A percentile compares a stretch with the other conserved stretches of the same genome.
Conservation (phyloP, 2,329 filamentous ascomycete species). For the Fusarium pseudograminearum region DNA sequence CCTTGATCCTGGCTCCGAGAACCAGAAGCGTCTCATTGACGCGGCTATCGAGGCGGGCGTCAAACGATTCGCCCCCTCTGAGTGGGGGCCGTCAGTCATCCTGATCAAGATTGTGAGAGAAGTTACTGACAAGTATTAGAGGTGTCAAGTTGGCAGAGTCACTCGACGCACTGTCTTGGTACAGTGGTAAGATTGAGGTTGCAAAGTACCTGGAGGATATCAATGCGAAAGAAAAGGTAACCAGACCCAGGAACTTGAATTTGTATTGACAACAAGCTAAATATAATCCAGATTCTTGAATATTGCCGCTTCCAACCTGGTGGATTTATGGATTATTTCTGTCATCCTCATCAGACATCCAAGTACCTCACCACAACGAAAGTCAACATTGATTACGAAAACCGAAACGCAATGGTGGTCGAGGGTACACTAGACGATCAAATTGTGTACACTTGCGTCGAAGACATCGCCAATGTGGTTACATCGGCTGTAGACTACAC, state of each 20-base stretch:
- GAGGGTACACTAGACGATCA: constrained; percentile 4
- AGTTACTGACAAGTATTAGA: background rate
- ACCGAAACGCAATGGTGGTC: background rate
- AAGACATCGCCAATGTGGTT: background rate
- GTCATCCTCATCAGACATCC: constrained; percentile 1
- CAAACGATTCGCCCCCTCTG: constrained; percentile 7
- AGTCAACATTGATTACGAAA: background rate
- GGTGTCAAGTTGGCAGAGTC: constrained; percentile 2
- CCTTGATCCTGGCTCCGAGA: background rate
- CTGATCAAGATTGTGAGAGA: fast-evolving
- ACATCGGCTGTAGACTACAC: background rate
- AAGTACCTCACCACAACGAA: background rate
- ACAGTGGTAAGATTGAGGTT: constrained; percentile 9
- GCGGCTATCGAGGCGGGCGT: constrained; percentile 6
- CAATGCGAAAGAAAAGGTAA: background rate
- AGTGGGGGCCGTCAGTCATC: constrained; percentile 6
- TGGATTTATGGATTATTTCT: constrained; percentile 21
- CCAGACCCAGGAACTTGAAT: fast-evolving
- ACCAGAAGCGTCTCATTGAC: constrained; percentile 18
- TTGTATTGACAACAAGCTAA: fast-evolving
- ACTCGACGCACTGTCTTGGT: constrained; percentile 9
- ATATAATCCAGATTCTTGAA: background rate
- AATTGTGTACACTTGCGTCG: background rate
- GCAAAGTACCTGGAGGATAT: background rate
- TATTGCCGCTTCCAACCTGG: constrained; percentile 8